Evolutionary conservation across 129 eudicot genomes (phyloP), one percentile per base, ranked within the genome.

Genomic region (Oenanthe sinensis): DNA sequence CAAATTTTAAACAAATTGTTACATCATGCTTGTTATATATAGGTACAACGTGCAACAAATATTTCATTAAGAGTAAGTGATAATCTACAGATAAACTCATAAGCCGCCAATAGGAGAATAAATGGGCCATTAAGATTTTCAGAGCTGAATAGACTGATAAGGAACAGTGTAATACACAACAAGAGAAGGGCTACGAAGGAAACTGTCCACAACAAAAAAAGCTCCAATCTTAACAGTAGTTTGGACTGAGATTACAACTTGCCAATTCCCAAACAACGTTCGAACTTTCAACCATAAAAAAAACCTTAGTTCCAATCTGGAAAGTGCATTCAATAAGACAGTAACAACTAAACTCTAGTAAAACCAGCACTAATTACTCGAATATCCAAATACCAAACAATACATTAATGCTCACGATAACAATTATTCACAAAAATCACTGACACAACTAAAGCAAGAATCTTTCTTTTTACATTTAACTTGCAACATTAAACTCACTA

Each of bases 381-480:
- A 73, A 42, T 43, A 10, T 28, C 74, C 39, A 43, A 80, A 40
- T 58, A 44, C 77, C 77, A 55, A 69, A 70, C 76, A 30, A 49
- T 52, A 47, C 6, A 42, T 11, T 19, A 20, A 37, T 42, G 52
- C 24, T 7, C 24, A 11, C 2, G 0, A 13, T 17, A 17, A 19
- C 30, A 48, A 50, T 45, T 30, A 13, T 3, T 45, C 70, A 28
- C 28, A 70, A 75, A 22, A 36, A 77, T 67, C 76, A 74, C 17
- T 77, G 84, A 63, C 43, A 78, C 83, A 70, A 83, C 46, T 69
- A 33, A 48, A 89, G 68, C 70, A 78, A 70, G 75, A 74, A 36
- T 19, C 62, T 49, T 30, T 14, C 44, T 43, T 28, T 67, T 4
- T 1, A 14, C 72, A 67, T 30, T 67, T 26, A 22, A 67, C 42